Base-by-base conservation (phyloP, 352 stramenopile species). In the Globisporangium sylvaticum region DNA sequence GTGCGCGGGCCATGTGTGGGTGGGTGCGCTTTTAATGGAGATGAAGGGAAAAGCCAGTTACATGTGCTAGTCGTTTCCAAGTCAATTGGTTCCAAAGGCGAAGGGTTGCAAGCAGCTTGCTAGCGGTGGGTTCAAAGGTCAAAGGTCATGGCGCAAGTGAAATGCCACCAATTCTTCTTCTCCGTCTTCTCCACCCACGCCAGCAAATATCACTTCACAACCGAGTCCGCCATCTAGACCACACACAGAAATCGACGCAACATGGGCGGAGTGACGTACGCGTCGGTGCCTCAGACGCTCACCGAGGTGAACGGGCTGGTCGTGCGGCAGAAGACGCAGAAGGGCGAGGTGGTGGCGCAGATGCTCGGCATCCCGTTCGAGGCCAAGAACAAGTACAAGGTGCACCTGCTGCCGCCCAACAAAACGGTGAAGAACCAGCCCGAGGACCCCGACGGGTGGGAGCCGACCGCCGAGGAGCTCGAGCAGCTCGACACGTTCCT, bases 311-410 rank as follows among this genome's bases (percentile, higher is more conserved):
- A 70, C 22, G 79, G 80, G 4, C 58, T 90, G 22, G 79, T 90
- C 32, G 65, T 89, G 50, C 76, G 78, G 8, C 83, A 91, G 68
- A 74, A 80, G 67, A 75, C 77, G 1, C 83, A 90, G 52, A 73
- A 70, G 39, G 66, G 58, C 15, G 80, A 88, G 50, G 73, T 79
- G 46, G 57, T 79, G n/a, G 75, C 79, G 57, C 80, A 90, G 70
- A 69, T 79, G 56, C 15, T 86, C 39, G 80, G 74, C 10, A 25
- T 89, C 48, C 79, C 83, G 2, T 89, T 77, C 46, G 81, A 91
- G 60, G 50, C 71, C n/a, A 65, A 58, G 42, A 91, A 91, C 79
- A 81, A 84, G 68, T 91, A 90, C 73, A 74, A 73, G 18, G 62
- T 90, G 42, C 68, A 76, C 29, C 25, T 70, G 22, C 69, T 91